Evolutionary conservation across 2,329 filamentous ascomycete genomes (phyloP), one percentile per base, ranked within the genome.

Genomic region (Neonectria faginata): DNA sequence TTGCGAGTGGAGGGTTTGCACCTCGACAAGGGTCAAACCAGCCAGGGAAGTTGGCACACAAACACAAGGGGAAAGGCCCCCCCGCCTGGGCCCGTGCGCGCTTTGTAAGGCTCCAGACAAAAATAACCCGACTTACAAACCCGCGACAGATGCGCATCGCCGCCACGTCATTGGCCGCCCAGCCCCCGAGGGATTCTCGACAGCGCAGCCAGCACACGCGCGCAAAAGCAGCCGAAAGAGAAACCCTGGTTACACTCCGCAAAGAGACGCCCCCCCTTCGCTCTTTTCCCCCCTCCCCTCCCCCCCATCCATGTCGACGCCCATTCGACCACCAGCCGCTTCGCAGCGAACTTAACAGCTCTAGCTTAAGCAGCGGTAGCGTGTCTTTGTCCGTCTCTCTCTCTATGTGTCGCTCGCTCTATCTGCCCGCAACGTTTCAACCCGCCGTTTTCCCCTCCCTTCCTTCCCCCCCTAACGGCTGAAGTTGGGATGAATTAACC

Each of bases 81-180:
- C 25, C 25, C 5, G 25, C 25, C 25, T 5, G 9, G 18, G 53
- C 16, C 60, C 53, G 54, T 62, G 60, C 53, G 42, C 60, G 60
- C 60, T 63, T 63, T 63, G 60, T 63, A 63, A 63, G 60, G 60
- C 50, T 29, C 39, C 20, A 29, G 39, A 57, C 47, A 48, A 53
- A 62, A 62, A 62, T 62, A 62, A 62, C 39, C 53, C 33, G 60
- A 16, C 60, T 62, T 57, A 62, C 60, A 62, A 62, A 62, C 54
- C 54, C 60, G 45, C 48, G 20, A 36, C 39, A 63, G 55, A 63
- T 63, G 54, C 29, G 54, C 55, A 63, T 63, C 60, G 60, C 60
- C 50, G 42, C 22, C 14, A 9, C 22, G 41, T 25, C 31, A 63
- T 63, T 63, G 60, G 55, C 41, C 42, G 39, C 44, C 25, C 5